Evolutionary conservation across 2,329 filamentous ascomycete species (phyloP), one percentile per base, ranked within the genome.

Genomic region (Calonectria hawksworthii): DNA sequence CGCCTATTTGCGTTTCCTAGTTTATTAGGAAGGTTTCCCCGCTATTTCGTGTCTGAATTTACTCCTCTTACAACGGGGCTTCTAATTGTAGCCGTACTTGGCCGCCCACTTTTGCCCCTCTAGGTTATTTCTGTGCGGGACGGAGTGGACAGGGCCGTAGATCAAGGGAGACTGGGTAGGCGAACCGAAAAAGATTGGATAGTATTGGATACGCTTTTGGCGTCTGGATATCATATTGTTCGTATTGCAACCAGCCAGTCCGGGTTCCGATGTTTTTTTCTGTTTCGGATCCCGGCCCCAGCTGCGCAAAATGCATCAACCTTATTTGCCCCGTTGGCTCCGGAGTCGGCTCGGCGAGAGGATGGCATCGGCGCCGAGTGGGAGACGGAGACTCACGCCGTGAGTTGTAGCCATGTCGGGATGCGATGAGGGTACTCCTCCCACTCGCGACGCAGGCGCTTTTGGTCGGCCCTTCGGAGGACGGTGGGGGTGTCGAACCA

Each of bases 401-500:
- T 47, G 30, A 36, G 65, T 41, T 41, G 30, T 65, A 56, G 32
- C 30, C 38, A 50, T 52, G 34, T 72, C 64, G 73, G 69, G 44
- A 23, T 41, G 23, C 0, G 41, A 51, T 9, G 38, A 50, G 26
- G 2, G 47, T 9, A 9, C 23, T 66, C n/a, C 68, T 71, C 68
- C 68, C 59, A 65, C 59, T 71, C 41, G 44, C 54, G 41, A 44
- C n/a, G 32, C 44, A 70, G 68, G 18, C 51, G 56, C 50, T 26
- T 61, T 36, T 41, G 52, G 1, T 61, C 23, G 38, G 52, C 5
- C 26, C 47, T 65, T 30, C 30, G 61, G 63, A 54, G 54, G 54
- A 56, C 26, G 56, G 44, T 66, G 61, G 70, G 73, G 70, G 72
- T 71, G 63, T 77, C 47, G 50, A 78, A 75, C 79, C 79, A 80